A percentile compares a stretch with the other conserved stretches of the same genome.
These are phyloP conservation scores for Camellia japonica DNA, from an alignment of 148 eudicot species.

Conservation along the genomic window DNA sequence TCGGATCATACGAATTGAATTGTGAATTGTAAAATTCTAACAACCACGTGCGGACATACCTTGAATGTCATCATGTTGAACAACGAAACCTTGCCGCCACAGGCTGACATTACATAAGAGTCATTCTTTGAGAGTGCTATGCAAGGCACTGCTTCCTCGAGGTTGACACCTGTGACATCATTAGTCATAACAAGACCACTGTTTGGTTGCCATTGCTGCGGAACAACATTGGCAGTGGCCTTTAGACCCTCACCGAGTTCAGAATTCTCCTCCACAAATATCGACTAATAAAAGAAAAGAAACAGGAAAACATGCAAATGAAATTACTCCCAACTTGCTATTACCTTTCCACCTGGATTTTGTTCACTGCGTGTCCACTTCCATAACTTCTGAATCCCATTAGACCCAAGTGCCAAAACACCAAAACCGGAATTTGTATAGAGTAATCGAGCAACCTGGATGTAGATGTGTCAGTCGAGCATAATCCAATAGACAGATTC, in stretches of 20 bases:
- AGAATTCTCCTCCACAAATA: conserved; percentile 24
- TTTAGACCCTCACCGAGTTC: conserved; percentile 25
- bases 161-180: conserved; percentile 81
- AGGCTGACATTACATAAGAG: conserved; percentile 96
- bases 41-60: conserved; percentile 35
- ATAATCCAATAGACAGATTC: not conserved
- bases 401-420: conserved; percentile 69
- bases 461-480: not conserved
- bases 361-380: conserved; percentile 84
- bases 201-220: conserved; percentile 96
- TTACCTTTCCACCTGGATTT: conserved; percentile 84
- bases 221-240: conserved; percentile 92
- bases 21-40: too few relatives aligned
- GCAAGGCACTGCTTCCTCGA: conserved; percentile 91
- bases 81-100: conserved; percentile 87
- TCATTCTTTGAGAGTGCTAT: conserved; percentile 96
- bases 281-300: not conserved
- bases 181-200: conserved; percentile 94
- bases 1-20: too few relatives aligned
- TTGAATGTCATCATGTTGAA: conserved; percentile 98
- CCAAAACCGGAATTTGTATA: conserved; percentile 89
- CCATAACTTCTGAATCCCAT: conserved; percentile 74
- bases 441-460: conserved; percentile 78
- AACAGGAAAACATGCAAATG: not conserved
- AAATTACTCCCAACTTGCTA: not conserved